These are phyloP conservation scores for Botrytis medusae DNA, from an alignment of 2,329 filamentous ascomycete genomes.

Conservation along the genomic window DNA sequence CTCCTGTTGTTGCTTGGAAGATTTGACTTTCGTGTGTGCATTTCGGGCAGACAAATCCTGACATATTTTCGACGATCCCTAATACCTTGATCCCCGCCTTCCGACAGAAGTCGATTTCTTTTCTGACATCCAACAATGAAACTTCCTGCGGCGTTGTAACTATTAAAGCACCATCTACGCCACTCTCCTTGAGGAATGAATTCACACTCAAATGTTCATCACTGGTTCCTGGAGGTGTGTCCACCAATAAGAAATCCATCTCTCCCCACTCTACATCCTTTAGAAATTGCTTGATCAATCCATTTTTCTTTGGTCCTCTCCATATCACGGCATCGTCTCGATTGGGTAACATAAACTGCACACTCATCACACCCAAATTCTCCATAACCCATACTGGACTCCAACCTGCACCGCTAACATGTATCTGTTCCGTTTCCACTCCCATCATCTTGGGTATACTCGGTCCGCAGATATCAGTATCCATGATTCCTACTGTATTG, in stretches of 20 bases:
- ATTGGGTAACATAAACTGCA: constrained; percentile 96
- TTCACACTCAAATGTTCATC: constrained; percentile 97
- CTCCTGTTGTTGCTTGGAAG: constrained; percentile 88
- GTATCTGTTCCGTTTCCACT: constrained; percentile 89
- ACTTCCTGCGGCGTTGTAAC: constrained; percentile 97
- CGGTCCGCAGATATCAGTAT: constrained; percentile 95
- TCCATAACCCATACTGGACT: constrained; percentile 94
- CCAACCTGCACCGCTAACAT: constrained; percentile 86
- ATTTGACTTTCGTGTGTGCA: constrained; percentile 83
- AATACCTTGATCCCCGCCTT: constrained; percentile 89
- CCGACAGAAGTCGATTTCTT: constrained; percentile 95
- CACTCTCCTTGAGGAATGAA: constrained; percentile 83
- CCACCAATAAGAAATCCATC: constrained; percentile 87
- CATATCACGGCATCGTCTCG: constrained; percentile 95
- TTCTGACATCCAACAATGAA: constrained; percentile 84
- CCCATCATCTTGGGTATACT: constrained; percentile 99
- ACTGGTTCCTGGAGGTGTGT: constrained; percentile 91
- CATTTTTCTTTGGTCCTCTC: constrained; percentile 98
- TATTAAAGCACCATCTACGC: constrained; percentile 89
- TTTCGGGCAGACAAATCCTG: constrained; percentile 90
- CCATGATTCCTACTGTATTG: constrained; percentile 88
- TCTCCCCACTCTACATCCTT: constrained; percentile 99
- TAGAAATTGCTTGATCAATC: constrained; percentile 94
- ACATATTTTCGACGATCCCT: constrained; percentile 97
- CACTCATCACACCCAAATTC: constrained; percentile 93